A percentile compares a stretch with the other conserved stretches of the same genome.
These are phyloP conservation scores for Albizia julibrissin DNA, from an alignment of 306 rosid species.

Conservation along the genomic window DNA sequence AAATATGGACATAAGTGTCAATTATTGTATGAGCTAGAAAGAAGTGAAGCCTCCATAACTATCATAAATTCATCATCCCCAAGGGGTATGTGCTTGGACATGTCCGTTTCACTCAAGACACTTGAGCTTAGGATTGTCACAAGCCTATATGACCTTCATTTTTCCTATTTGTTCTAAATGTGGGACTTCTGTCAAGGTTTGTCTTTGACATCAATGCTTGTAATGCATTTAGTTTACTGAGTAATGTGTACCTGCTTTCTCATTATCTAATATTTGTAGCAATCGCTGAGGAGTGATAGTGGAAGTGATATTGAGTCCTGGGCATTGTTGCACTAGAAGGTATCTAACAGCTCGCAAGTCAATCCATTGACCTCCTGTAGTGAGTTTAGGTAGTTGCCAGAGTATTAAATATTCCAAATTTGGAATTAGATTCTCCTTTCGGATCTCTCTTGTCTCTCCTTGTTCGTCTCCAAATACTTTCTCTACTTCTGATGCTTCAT, in stretches of 20 bases:
- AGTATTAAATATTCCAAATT: neutral
- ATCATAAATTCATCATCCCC: no score
- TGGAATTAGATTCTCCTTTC: neutral
- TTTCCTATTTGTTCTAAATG: no score
- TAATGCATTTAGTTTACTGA: no score
- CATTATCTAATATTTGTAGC: neutral
- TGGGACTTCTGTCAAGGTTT: no score
- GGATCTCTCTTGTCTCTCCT: neutral
- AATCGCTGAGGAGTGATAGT: neutral
- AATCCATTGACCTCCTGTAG: neutral
- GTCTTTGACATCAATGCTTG: no score
- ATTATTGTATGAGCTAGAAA: neutral
- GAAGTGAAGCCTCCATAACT: neutral
- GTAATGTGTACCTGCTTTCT: neutral
- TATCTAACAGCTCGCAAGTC: neutral
- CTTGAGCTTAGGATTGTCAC: neutral
- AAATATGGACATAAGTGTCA: neutral
- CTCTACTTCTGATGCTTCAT: neutral
- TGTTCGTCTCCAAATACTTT: neutral
- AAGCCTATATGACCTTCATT: neutral
- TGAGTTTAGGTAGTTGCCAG: neutral
- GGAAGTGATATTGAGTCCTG: neutral
- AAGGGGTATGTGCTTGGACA: neutral
- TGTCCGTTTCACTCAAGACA: neutral
- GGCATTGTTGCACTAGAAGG: neutral